These are phyloP conservation scores for Plenodomus tracheiphilus DNA, from an alignment of 2,329 filamentous ascomycete genomes.

Conservation along the genomic window DNA sequence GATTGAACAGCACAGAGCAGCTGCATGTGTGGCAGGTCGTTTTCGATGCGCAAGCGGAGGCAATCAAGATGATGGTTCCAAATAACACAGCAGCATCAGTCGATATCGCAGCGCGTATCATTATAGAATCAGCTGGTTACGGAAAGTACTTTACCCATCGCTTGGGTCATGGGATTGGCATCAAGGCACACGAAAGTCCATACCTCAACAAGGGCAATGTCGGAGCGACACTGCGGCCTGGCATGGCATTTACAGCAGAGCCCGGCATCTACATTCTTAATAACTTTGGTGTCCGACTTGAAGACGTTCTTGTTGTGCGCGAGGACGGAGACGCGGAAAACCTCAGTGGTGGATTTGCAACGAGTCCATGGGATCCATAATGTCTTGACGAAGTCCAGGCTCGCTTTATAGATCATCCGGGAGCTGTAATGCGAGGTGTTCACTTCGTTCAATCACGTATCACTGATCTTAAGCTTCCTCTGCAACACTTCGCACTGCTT, in stretches of 20 bases:
- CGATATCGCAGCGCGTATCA: conserved; percentile 61
- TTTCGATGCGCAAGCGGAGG: conserved; percentile 63
- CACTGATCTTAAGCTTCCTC: too few species aligned
- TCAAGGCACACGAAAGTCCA: conserved; percentile 68
- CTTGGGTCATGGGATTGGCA: conserved; percentile 66
- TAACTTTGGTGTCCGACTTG: conserved; percentile 65
- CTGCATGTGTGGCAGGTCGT: conserved; percentile 63
- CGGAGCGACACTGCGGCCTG: conserved; percentile 51
- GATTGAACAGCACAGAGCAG: conserved; percentile 50
- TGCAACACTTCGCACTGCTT: too few species aligned
- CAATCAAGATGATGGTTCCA: conserved; percentile 54
- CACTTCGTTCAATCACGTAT: too few species aligned
- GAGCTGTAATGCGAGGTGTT: not conserved
- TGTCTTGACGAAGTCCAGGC: not conserved
- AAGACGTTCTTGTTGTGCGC: conserved; percentile 63
- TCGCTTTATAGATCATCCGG: not conserved
- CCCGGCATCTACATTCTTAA: conserved; percentile 65
- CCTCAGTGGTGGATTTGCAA: conserved; percentile 58
- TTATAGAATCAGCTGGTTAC: conserved; percentile 63
- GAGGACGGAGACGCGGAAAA: conserved; percentile 58
- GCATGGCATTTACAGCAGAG: conserved; percentile 67
- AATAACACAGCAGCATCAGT: conserved; percentile 62
- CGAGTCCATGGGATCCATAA: conserved; percentile 58
- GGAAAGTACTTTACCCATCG: conserved; percentile 64
- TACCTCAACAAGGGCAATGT: conserved; percentile 67